Evolutionary conservation across 2,329 filamentous ascomycete genomes (phyloP), one percentile per base, ranked within the genome.

Genomic region (Aureobasidium sp.): DNA sequence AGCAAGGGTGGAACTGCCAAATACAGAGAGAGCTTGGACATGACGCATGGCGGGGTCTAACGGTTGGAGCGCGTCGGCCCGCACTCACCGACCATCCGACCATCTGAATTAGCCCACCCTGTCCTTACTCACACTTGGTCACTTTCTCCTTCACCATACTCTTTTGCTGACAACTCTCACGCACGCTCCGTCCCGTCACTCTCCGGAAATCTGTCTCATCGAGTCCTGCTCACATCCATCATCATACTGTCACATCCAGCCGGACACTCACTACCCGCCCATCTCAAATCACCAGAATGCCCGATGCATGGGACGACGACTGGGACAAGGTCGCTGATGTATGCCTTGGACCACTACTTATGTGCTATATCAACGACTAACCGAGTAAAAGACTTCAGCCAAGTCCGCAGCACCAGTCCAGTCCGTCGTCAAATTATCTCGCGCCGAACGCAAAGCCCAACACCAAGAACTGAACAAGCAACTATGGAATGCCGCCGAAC

Each of bases 281-380:
- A 10, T 32, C 49, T 32, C 27, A 39, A 9, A 76, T 79, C 68
- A 66, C 67, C 50, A 74, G 74, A 27, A 74, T 87, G 63, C 86
- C 89, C 39, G 85, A 91, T 73, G 92, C 91, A 25, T 97, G 93
- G 93, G 91, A 93, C 66, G 87, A 96, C 68, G 90, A 96, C 70
- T 97, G 92, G 91, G 90, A 93, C 72, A 76, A 79, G 6, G 83
- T 88, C 71, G 90, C 89, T 62, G 91, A 96, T 76, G 84, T 86
- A 78, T 49, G 72, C 62, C 2, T 3, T 6, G 3, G 3, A 11
- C 3, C 6, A 5, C 3, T 29, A 21, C 1, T 3, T 8, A n/a
- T 6, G 6, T 49, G 6, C 2, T 9, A 44, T 29, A 7, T 2
- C 44, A 37, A 68, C 72, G 59, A 73, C 67, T 48, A 69, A 66